Conservation (phyloP, 805 yeast species). For the Metschnikowia peoriensis region DNA sequence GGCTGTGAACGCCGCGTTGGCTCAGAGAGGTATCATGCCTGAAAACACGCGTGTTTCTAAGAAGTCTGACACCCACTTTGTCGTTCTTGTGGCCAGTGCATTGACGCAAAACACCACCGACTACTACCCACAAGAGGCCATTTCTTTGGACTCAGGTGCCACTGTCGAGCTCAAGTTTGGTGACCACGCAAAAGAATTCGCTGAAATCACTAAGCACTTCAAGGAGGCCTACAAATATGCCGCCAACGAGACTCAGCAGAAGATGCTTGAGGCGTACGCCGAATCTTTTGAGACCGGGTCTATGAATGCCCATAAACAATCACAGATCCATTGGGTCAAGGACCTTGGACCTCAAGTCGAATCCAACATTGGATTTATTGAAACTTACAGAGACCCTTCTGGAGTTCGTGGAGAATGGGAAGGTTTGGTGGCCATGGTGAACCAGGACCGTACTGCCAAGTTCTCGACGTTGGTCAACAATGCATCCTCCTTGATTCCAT, state of each 20-base stretch:
- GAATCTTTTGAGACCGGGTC: slow-evolving; percentile 78
- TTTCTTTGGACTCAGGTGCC: slow-evolving; percentile 35
- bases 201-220: slow-evolving; percentile 53
- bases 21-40: slow-evolving; percentile 62
- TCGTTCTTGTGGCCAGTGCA: slow-evolving; percentile 70
- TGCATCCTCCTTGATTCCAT: slow-evolving; percentile 62
- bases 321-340: slow-evolving; percentile 86
- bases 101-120: slow-evolving; percentile 44
- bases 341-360: slow-evolving; percentile 71
- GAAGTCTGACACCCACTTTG: slow-evolving; percentile 44
- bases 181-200: slow-evolving; percentile 70
- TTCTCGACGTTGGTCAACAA: slow-evolving; percentile 65
- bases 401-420: slow-evolving; percentile 96
- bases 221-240: slow-evolving; percentile 56
- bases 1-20: slow-evolving; percentile 63
- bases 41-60: slow-evolving; percentile 79
- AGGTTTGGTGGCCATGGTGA: slow-evolving; percentile 86
- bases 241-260: slow-evolving; percentile 69
- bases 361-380: slow-evolving; percentile 87
- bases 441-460: slow-evolving; percentile 80
- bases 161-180: slow-evolving; percentile 63
- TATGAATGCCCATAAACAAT: slow-evolving; percentile 78
- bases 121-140: slow-evolving; percentile 50
- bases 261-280: slow-evolving; percentile 65
- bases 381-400: slow-evolving; percentile 88